A percentile compares a stretch with the other conserved stretches of the same genome.
These are phyloP conservation scores for Baorangia bicolor DNA, from an alignment of 768 basidiomycete species.

Conservation along the genomic window DNA sequence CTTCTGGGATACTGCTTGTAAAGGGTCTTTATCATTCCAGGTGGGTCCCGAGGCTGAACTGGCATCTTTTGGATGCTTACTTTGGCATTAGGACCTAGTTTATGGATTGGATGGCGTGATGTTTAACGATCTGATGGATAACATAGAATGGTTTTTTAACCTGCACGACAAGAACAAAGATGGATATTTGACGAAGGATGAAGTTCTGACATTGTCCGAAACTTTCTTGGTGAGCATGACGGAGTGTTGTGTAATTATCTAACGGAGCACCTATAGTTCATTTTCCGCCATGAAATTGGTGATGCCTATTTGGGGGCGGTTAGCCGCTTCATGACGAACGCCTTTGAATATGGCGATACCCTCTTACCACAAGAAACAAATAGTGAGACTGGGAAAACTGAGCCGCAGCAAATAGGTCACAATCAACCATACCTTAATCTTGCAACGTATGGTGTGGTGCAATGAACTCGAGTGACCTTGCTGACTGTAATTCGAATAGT, in stretches of 20 bases:
- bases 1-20: slow-evolving; percentile 85
- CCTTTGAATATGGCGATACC: slow-evolving; percentile 98
- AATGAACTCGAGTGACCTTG: slow-evolving; percentile 1
- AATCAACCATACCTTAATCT: slow-evolving; percentile 94
- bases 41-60: slow-evolving; percentile 37
- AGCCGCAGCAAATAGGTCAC: slow-evolving; percentile 53
- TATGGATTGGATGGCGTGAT: slow-evolving; percentile 87
- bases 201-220: slow-evolving; percentile 93
- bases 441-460: slow-evolving; percentile 57
- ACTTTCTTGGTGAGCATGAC: slow-evolving; percentile 67
- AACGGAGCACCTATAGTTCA: slow-evolving; percentile 62
- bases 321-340: slow-evolving; percentile 96
- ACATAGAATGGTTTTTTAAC: slow-evolving; percentile 98
- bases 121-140: slow-evolving; percentile 97
- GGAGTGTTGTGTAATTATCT: neutral
- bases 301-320: slow-evolving; percentile 96
- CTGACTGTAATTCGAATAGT: slow-evolving; percentile 37
- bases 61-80: slow-evolving; percentile 2
- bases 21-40: slow-evolving; percentile 88
- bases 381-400: slow-evolving; percentile 36
- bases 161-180: slow-evolving; percentile 96
- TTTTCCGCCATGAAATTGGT: slow-evolving; percentile 95
- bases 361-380: slow-evolving; percentile 53
- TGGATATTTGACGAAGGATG: slow-evolving; percentile 93
- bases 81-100: slow-evolving; percentile 70